These are phyloP conservation scores for Trichosporon inkin DNA, from an alignment of 1,284 basidiomycete species.

Conservation along the genomic window DNA sequence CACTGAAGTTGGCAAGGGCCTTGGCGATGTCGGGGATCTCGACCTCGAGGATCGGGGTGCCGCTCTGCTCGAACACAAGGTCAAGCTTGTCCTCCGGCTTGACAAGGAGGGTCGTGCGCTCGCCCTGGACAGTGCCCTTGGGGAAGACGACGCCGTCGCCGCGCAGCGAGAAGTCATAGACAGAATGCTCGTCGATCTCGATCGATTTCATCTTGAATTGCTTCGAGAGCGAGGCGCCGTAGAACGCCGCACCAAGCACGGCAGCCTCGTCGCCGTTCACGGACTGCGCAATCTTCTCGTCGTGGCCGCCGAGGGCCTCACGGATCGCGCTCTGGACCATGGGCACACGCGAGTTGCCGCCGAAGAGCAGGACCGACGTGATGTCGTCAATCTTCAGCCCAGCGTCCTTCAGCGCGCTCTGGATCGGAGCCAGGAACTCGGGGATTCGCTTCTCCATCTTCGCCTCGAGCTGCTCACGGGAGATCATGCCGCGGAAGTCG, in stretches of 20 bases:
- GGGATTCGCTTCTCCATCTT: constrained; percentile 54
- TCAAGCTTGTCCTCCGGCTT: constrained; percentile 60
- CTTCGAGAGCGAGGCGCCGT: constrained; percentile 81
- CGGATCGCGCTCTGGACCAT: constrained; percentile 82
- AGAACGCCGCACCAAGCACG: constrained; percentile 88
- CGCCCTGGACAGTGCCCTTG: constrained; percentile 64
- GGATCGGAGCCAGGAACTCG: constrained; percentile 68
- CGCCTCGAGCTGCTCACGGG: constrained; percentile 71
- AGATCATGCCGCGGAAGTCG: constrained; percentile 77
- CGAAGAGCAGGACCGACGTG: constrained; percentile 84
- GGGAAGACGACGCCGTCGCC: constrained; percentile 61
- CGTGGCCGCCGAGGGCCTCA: constrained; percentile 66
- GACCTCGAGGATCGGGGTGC: constrained; percentile 30
- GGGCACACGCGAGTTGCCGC: constrained; percentile 83
- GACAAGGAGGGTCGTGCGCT: constrained; percentile 65
- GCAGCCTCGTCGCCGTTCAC: constrained; percentile 97
- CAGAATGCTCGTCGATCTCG: constrained; percentile 68
- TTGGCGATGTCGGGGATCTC: constrained; percentile 34
- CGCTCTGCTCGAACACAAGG: constrained; percentile 64
- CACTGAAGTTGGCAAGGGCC: constrained; percentile 43
- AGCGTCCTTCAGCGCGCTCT: constrained; percentile 68
- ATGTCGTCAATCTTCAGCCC: constrained; percentile 64
- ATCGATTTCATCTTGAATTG: constrained; percentile 97
- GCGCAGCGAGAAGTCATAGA: constrained; percentile 56
- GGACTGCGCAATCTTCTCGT: constrained; percentile 77